Evolutionary conservation across 257 asterid species (phyloP).

Genomic region (Fraxinus anomala): DNA sequence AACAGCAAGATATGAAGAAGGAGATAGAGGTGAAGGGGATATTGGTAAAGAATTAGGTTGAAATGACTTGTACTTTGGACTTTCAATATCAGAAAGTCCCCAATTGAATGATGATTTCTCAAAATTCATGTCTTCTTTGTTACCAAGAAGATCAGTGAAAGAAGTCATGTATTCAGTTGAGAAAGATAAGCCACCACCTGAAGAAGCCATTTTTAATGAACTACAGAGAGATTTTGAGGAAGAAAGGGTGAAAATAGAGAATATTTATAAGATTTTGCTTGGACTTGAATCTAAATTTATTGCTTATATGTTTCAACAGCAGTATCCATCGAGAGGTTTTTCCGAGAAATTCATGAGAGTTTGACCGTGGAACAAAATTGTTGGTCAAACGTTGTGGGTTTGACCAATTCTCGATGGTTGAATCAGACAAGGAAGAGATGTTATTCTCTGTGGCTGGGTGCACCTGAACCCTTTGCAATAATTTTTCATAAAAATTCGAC

Average conservation of each 20-base stretch:
- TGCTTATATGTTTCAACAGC: not conserved
- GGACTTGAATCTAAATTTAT: not conserved
- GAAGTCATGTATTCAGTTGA: constrained; percentile 26
- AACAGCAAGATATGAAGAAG: constrained; percentile 41
- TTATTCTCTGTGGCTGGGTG: constrained; percentile 1
- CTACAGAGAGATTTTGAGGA: not conserved
- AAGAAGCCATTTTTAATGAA: not conserved
- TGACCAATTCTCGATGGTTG: constrained; percentile 49
- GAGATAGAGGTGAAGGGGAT: constrained; percentile 44
- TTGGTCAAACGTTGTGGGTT: constrained; percentile 26
- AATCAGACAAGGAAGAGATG: constrained; percentile 20
- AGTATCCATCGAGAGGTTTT: not conserved
- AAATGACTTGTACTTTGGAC: constrained; percentile 43
- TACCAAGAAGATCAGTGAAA: constrained; percentile 24
- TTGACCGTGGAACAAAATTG: constrained; percentile 8
- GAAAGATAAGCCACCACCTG: constrained; percentile 6
- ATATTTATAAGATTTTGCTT: not conserved
- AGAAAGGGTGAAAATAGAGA: not conserved
- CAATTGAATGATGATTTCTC: constrained; percentile 20
- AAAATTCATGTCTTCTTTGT: constrained; percentile 5
- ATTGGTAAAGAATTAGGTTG: constrained; percentile 38
- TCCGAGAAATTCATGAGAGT: not conserved
- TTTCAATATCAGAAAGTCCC: constrained; percentile 20
- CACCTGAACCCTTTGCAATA: not conserved
- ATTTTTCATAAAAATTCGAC: too few species aligned